Percentiles rank a stretch among this genome's conserved stretches.
Evolutionary conservation across 1,284 basidiomycete species (phyloP).

Genomic region (Salmacisia buchloeana): DNA sequence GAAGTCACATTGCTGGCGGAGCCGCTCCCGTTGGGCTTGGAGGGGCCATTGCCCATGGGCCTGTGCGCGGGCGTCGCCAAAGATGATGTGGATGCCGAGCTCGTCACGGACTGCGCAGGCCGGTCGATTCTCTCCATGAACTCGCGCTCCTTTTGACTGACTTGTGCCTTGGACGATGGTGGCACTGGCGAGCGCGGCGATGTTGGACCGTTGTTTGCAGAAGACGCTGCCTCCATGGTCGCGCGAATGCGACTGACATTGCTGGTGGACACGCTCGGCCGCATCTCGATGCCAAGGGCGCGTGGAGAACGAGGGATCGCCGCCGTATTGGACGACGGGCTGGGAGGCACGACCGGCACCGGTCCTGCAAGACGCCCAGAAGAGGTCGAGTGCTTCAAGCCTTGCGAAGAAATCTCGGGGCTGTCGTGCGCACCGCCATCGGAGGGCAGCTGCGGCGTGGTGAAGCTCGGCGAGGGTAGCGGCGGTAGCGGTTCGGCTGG

Average conservation of each 20-base stretch:
- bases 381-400: background rate
- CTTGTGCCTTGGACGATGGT: background rate
- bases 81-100: background rate
- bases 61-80: background rate
- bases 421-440: background rate
- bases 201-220: background rate
- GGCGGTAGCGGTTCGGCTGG: background rate
- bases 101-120: background rate
- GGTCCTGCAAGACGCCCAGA: background rate
- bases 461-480: background rate
- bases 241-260: background rate
- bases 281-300: background rate
- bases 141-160: background rate
- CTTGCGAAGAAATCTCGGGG: background rate
- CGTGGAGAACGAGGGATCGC: too few relatives aligned
- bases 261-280: background rate
- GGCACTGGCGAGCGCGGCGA: too few relatives aligned
- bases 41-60: too few relatives aligned
- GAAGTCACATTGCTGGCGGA: background rate
- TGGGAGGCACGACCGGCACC: too few relatives aligned
- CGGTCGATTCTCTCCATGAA: constrained; percentile 1
- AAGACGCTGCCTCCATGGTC: background rate
- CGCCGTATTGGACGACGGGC: too few relatives aligned
- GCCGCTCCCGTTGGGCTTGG: background rate
- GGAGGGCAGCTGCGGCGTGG: background rate